Conservation (phyloP, 2,329 filamentous ascomycete genomes). For the Drechslera avenae region DNA sequence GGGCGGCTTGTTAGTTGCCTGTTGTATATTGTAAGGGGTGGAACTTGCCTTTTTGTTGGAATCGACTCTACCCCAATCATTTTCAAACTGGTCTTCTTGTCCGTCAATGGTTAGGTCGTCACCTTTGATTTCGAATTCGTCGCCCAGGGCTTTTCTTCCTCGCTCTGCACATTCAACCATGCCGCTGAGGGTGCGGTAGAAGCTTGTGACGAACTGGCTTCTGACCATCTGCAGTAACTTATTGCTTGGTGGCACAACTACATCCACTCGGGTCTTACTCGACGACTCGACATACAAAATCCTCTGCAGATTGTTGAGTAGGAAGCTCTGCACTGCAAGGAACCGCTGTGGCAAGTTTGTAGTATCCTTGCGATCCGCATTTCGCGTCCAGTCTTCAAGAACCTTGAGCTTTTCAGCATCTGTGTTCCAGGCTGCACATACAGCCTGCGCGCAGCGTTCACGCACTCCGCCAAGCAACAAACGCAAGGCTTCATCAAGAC, state of each 20-base stretch:
- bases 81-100: slow-evolving; percentile 30
- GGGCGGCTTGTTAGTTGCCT: slow-evolving; percentile 19
- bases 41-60: slow-evolving; percentile 43
- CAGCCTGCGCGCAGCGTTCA: slow-evolving; percentile 82
- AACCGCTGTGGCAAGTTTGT: slow-evolving; percentile 91
- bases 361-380: slow-evolving; percentile 79
- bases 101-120: slow-evolving; percentile 53
- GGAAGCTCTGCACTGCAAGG: slow-evolving; percentile 78
- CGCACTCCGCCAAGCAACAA: slow-evolving; percentile 76
- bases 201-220: slow-evolving; percentile 87
- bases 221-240: slow-evolving; percentile 91
- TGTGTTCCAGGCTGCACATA: slow-evolving; percentile 89
- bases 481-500: slow-evolving; percentile 70
- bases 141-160: slow-evolving; percentile 66
- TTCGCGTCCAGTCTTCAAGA: slow-evolving; percentile 91
- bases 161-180: slow-evolving; percentile 97
- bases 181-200: slow-evolving; percentile 92
- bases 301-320: slow-evolving; percentile 89
- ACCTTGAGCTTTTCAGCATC: slow-evolving; percentile 92
- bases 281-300: slow-evolving; percentile 92
- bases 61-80: slow-evolving; percentile 41
- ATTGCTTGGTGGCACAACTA: slow-evolving; percentile 81
- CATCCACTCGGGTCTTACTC: slow-evolving; percentile 75
- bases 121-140: slow-evolving; percentile 58
- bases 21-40: background rate